A percentile compares a stretch with the other conserved stretches of the same genome.
phyloP scores from a whole-genome alignment of 1,139 yeast genomes.

The Lipomyces yarrowii region DNA sequence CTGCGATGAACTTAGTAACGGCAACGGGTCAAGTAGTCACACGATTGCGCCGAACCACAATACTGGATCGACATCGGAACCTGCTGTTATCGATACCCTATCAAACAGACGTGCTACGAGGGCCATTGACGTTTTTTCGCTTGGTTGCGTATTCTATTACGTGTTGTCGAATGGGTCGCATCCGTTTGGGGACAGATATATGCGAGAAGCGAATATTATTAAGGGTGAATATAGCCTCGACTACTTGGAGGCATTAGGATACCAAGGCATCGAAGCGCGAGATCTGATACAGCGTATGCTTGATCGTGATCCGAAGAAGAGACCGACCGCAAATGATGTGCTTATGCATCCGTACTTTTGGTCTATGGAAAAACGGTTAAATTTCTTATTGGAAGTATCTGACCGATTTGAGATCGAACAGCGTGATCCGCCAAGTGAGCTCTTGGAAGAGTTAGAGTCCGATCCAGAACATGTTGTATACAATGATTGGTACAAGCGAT shows the following conservation, averaged over 20 bases:
- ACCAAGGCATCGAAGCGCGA: conserved; percentile 61
- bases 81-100: conserved; percentile 46
- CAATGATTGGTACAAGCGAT: conserved; percentile 76
- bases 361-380: conserved; percentile 72
- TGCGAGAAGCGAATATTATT: conserved; percentile 86
- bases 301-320: conserved; percentile 59
- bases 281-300: conserved; percentile 79
- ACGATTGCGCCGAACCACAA: conserved; percentile 21
- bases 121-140: conserved; percentile 89
- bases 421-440: conserved; percentile 80
- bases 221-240: conserved; percentile 66
- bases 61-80: conserved; percentile 26
- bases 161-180: conserved; percentile 83
- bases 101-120: conserved; percentile 71
- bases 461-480: conserved; percentile 57
- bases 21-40: conserved; percentile 13
- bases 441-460: conserved; percentile 62
- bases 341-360: conserved; percentile 89
- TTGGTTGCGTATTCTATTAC: conserved; percentile 93
- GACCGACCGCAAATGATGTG: conserved; percentile 73
- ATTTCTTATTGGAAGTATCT: conserved; percentile 80
- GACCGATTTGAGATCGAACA: conserved; percentile 88
- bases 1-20: conserved; percentile 35
- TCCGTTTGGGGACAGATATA: conserved; percentile 89
- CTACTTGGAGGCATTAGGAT: conserved; percentile 46